Percentiles rank a stretch among this genome's conserved stretches.
Evolutionary conservation across 129 eudicot species (phyloP).

Genomic region (Ambrosia trifida): DNA sequence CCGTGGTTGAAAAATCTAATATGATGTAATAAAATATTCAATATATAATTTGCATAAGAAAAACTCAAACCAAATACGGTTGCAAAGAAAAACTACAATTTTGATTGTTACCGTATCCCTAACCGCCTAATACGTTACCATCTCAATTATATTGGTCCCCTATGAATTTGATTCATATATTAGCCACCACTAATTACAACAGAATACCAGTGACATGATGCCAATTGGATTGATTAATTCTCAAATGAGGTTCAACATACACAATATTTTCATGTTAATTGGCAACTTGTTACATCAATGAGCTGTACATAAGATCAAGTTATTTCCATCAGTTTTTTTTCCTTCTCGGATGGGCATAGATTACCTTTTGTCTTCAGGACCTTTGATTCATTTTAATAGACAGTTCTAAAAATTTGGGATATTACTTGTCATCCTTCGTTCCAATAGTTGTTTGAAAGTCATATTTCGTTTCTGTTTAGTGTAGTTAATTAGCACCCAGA

Average conservation of each 20-base stretch:
- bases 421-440: background rate
- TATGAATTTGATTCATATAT: too few species aligned
- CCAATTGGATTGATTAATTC: constrained; percentile 17
- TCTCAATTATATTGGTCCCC: too few species aligned
- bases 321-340: constrained; percentile 23
- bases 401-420: constrained; percentile 15
- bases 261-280: constrained; percentile 21
- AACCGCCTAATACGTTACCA: too few species aligned
- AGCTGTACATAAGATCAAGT: constrained; percentile 35
- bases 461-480: background rate
- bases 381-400: constrained; percentile 23
- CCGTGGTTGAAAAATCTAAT: too few species aligned
- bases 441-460: constrained; percentile 17
- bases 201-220: constrained; percentile 44
- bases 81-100: too few species aligned
- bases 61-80: too few species aligned
- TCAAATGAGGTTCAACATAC: constrained; percentile 29
- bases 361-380: constrained; percentile 20
- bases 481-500: too few species aligned
- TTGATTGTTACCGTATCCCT: too few species aligned
- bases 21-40: too few species aligned
- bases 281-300: constrained; percentile 20
- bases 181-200: too few species aligned
- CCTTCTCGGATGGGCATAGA: constrained; percentile 28
- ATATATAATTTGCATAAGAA: too few species aligned